Conservation (phyloP, 257 asterid species). For the Plantago major region DNA sequence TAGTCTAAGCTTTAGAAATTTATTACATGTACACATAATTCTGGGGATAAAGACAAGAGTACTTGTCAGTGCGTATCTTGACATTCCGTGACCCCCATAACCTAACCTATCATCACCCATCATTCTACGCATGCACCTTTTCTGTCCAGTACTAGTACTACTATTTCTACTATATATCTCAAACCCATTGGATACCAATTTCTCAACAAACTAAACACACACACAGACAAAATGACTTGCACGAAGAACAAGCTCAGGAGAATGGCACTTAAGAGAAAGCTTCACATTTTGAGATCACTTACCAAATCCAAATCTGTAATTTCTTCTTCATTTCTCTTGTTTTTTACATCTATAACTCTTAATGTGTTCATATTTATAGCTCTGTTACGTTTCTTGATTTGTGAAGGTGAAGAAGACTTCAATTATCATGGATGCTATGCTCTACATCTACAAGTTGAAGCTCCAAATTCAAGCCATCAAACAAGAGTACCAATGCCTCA, state of each 20-base stretch:
- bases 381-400: not conserved
- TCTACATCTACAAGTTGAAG: slow-evolving; percentile 57
- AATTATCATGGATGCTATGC: slow-evolving; percentile 54
- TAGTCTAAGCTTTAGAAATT: slow-evolving; percentile 24
- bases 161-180: slow-evolving; percentile 13
- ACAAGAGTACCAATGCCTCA: slow-evolving; percentile 47
- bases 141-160: too few species aligned
- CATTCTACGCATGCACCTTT: too few species aligned
- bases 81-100: slow-evolving; percentile 55
- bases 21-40: slow-evolving; percentile 16
- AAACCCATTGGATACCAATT: slow-evolving; percentile 36
- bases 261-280: slow-evolving; percentile 44
- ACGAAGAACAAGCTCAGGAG: slow-evolving; percentile 32
- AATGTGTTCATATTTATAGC: not conserved
- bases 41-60: slow-evolving; percentile 20
- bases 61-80: slow-evolving; percentile 32
- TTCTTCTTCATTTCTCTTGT: not conserved
- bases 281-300: slow-evolving; percentile 44
- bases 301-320: slow-evolving; percentile 73
- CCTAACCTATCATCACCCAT: slow-evolving; percentile 11
- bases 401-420: slow-evolving; percentile 55
- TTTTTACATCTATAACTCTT: not conserved
- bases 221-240: slow-evolving; percentile 28
- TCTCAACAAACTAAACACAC: not conserved
- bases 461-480: slow-evolving; percentile 64